These are phyloP conservation scores for Heritiera fomes DNA, from an alignment of 345 rosid species.

Conservation along the genomic window DNA sequence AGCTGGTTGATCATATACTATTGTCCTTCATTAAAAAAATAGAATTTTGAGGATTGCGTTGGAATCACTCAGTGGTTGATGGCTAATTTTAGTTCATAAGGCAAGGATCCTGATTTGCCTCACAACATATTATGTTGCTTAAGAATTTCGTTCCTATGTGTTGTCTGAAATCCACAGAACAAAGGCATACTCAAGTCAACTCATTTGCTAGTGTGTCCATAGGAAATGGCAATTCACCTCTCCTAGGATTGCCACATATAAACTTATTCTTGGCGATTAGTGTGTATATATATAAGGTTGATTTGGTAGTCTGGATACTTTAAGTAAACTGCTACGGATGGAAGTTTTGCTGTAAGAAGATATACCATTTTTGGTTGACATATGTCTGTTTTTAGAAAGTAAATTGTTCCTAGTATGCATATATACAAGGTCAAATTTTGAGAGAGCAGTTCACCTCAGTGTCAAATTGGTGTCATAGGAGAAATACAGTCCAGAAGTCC, in stretches of 20 bases:
- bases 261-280: background rate
- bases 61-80: background rate
- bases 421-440: background rate
- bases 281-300: background rate
- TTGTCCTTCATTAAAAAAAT: background rate
- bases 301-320: background rate
- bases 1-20: slow-evolving; percentile 5
- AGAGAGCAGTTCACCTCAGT: slow-evolving; percentile 52
- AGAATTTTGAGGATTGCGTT: background rate
- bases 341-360: background rate
- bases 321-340: background rate
- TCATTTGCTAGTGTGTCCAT: background rate
- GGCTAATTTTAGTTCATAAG: background rate
- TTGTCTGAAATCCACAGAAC: slow-evolving; percentile 8
- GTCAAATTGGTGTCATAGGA: slow-evolving; percentile 90
- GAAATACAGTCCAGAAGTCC: slow-evolving; percentile 77
- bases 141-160: background rate
- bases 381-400: background rate
- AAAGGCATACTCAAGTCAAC: background rate
- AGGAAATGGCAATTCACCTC: background rate
- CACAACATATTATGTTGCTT: slow-evolving; percentile 2
- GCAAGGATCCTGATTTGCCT: background rate
- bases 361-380: background rate
- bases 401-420: background rate
- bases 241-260: background rate